A percentile compares a stretch with the other conserved stretches of the same genome.
These are phyloP conservation scores for Adansonia digitata DNA, from an alignment of 345 rosid species.

Conservation along the genomic window DNA sequence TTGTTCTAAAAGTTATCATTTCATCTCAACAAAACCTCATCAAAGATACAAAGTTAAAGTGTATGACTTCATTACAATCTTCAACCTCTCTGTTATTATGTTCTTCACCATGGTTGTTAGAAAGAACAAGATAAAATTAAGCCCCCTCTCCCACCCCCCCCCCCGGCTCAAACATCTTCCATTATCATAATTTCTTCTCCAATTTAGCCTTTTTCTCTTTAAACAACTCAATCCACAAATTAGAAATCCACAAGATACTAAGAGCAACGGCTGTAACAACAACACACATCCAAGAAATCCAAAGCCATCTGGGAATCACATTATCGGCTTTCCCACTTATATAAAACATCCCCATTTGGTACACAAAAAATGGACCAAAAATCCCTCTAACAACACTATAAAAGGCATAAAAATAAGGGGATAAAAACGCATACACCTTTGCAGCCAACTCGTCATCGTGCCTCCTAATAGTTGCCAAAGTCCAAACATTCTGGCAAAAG, in stretches of 20 bases:
- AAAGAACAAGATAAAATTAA: neutral
- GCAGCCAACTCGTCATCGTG: constrained; percentile 44
- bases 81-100: neutral
- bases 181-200: constrained; percentile 42
- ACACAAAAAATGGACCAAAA: constrained; percentile 61
- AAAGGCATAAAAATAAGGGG: constrained; percentile 64
- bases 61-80: neutral
- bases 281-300: constrained; percentile 83
- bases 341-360: constrained; percentile 53
- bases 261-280: constrained; percentile 59
- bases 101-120: neutral
- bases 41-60: neutral
- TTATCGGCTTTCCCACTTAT: constrained; percentile 44
- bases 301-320: constrained; percentile 71
- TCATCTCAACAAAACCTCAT: neutral
- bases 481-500: constrained; percentile 88
- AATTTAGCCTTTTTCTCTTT: constrained; percentile 40
- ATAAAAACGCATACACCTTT: constrained; percentile 48
- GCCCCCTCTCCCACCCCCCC: neutral
- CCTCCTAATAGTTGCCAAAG: constrained; percentile 60
- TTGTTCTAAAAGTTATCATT: neutral
- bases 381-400: constrained; percentile 68
- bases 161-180: neutral
- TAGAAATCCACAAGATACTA: constrained; percentile 77
- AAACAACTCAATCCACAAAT: constrained; percentile 66